Conservation (phyloP, 2,329 filamentous ascomycete species). For the Epichloe amarillans region DNA sequence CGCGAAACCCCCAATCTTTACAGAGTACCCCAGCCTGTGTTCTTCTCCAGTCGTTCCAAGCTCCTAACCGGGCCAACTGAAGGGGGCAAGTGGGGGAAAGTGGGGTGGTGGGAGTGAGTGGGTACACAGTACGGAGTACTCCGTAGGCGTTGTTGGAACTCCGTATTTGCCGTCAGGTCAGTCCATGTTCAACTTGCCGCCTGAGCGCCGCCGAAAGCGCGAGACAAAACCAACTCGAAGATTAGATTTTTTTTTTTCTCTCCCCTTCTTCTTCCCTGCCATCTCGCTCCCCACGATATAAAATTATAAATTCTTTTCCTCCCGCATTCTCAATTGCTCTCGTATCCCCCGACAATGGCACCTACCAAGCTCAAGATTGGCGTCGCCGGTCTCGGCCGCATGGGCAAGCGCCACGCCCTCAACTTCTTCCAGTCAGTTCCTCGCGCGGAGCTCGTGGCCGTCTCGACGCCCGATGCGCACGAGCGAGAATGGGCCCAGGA, state of each 20-base stretch:
- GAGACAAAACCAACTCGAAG: no score
- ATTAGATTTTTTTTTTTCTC: no score
- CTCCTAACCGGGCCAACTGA: no score
- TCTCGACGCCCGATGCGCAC: constrained; percentile 29
- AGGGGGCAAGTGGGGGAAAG: no score
- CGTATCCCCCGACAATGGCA: constrained; percentile 6
- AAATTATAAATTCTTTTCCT: background rate
- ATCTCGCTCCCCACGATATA: background rate
- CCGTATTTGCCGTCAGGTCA: no score
- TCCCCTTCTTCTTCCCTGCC: no score
- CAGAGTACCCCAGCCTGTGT: background rate
- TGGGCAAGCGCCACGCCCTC: constrained; percentile 37
- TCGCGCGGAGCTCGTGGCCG: constrained; percentile 34
- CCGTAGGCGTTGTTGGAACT: no score
- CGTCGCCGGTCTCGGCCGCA: constrained; percentile 36
- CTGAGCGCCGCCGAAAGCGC: no score
- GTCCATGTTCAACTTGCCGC: no score
- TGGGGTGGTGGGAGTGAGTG: no score
- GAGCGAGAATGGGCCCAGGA: constrained; percentile 31
- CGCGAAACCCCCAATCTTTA: background rate
- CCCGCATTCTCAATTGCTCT: background rate
- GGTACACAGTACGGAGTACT: no score
- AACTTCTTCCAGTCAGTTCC: constrained; percentile 32
- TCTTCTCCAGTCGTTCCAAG: background rate
- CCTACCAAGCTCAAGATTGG: constrained; percentile 26